phyloP scores from a whole-genome alignment of 345 rosid species.

The Eucalyptus albens region DNA sequence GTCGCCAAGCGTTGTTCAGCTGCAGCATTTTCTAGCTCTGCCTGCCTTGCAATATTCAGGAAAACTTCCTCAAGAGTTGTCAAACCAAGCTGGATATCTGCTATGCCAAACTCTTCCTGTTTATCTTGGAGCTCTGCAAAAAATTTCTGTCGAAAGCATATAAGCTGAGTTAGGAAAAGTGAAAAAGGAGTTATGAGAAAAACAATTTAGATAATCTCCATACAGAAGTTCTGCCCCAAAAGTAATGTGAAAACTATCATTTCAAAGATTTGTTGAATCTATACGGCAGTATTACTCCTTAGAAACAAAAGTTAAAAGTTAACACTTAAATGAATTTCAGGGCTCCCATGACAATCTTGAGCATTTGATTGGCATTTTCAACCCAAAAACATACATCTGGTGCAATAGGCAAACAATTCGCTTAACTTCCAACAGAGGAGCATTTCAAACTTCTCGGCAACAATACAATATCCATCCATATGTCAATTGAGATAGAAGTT shows the following conservation, averaged over 20 bases:
- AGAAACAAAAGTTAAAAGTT: background rate
- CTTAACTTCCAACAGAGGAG: background rate
- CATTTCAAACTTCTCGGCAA: background rate
- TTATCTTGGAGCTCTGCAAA: slow-evolving; percentile 72
- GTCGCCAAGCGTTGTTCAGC: slow-evolving; percentile 66
- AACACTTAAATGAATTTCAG: background rate
- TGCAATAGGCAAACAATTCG: background rate
- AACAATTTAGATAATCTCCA: background rate
- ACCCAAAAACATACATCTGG: background rate
- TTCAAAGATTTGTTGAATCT: background rate
- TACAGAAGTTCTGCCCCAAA: background rate
- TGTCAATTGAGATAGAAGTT: background rate
- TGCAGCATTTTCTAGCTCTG: slow-evolving; percentile 86
- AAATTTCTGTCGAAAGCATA: slow-evolving; percentile 25
- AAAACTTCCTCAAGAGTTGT: slow-evolving; percentile 96
- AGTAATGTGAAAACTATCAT: background rate
- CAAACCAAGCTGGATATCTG: slow-evolving; percentile 85
- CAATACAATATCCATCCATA: background rate
- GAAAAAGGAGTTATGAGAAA: background rate
- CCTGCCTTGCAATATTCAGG: slow-evolving; percentile 86
- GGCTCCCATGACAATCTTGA: background rate
- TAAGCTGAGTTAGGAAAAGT: background rate
- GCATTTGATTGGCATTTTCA: background rate
- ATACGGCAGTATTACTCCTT: background rate
- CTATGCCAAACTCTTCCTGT: slow-evolving; percentile 49